Evolutionary conservation across 2,329 filamentous ascomycete genomes (phyloP), one percentile per base, ranked within the genome.

Genomic region (Decorospora gaudefroyi): DNA sequence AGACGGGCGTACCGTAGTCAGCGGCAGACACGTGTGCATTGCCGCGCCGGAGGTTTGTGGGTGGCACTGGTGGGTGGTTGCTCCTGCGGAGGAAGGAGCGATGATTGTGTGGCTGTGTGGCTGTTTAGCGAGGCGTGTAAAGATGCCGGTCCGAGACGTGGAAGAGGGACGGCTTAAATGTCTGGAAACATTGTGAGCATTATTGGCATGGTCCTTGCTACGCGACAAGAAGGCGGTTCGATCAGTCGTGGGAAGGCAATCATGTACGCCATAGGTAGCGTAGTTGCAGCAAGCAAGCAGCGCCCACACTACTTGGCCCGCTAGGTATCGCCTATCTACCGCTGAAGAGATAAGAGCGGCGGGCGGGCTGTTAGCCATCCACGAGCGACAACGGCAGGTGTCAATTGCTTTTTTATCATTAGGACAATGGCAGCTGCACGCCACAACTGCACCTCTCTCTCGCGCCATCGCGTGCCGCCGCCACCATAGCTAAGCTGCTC

Each of bases 261-360:
- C 9, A 26, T n/a, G 9, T 26, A 4, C 2, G 4, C 5, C 25
- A 27, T 10, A 10, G 13, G 25, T 10, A 13, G 22, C 16, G 11
- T 13, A 16, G 11, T 13, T 12, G 33, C 19, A 1, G 12, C 18
- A 21, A 36, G 15, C 33, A 36, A 21, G 16, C 16, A 32, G 30
- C 30, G 11, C 32, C 32, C 32, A 26, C 22, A 25, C 22, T 35
- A 29, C 36, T 39, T 27, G 25, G 36, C 19, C 36, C 36, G 25
- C 37, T n/a, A n/a, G n/a, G n/a, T n/a, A n/a, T n/a, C n/a, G 41
- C 34, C 40, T 45, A 48, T 40, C 36, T 45, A 11, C 28, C 23
- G 37, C 36, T 27, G 31, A 23, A 54, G 57, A 61, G 56, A 60
- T 52, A 53, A 47, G 33, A 36, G 29, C 25, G 41, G 21, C 39